A percentile compares a stretch with the other conserved stretches of the same genome.
Evolutionary conservation across 176 grass and related monocot species (phyloP).

Genomic region (Leersia perrieri): DNA sequence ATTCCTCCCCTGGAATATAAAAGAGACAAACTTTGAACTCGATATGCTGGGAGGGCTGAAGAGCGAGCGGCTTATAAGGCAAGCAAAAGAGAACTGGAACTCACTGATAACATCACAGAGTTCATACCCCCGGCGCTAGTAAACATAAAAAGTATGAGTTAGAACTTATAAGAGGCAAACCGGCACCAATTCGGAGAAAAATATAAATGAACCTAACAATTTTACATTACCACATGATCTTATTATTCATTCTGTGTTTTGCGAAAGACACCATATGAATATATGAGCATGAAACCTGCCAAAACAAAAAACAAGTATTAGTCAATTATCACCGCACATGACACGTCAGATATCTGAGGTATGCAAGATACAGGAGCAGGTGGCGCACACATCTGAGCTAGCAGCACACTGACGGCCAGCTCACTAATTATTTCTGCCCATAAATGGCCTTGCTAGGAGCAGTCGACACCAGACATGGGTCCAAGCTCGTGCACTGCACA

Average conservation of each 20-base stretch:
- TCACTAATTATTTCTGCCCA: constrained; percentile 36
- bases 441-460: constrained; percentile 16
- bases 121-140: background rate
- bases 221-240: background rate
- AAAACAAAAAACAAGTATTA: background rate
- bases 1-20: background rate
- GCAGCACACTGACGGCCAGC: constrained; percentile 24
- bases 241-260: background rate
- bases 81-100: background rate
- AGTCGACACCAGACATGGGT: constrained; percentile 27
- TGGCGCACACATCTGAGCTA: constrained; percentile 16
- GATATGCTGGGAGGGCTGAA: background rate
- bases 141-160: background rate
- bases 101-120: background rate
- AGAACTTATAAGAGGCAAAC: background rate
- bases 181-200: background rate
- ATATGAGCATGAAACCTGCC: background rate
- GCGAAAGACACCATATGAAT: background rate
- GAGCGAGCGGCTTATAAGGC: background rate
- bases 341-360: constrained; percentile 12
- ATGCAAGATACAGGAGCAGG: constrained; percentile 21
- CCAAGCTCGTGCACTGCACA: constrained; percentile 51
- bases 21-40: background rate
- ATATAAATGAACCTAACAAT: background rate
- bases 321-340: background rate